A percentile compares a stretch with the other conserved stretches of the same genome.
Evolutionary conservation across 768 basidiomycete genomes (phyloP).

Genomic region (Amyloporia xantha): DNA sequence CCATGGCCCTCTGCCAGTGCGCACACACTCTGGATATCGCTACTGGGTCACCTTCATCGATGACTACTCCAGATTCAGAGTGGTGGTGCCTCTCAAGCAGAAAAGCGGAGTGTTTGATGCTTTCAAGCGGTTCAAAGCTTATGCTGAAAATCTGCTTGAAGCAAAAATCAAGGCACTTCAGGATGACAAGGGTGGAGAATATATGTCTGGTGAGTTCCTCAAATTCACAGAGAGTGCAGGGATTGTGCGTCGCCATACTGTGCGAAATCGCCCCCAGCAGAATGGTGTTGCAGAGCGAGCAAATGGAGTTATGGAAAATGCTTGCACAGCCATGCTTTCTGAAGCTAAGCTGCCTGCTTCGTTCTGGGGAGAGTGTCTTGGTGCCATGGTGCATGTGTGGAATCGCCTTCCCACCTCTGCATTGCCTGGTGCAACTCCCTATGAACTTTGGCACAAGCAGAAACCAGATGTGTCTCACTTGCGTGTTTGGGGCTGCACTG

Average conservation of each 20-base stretch:
- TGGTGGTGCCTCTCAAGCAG: slow-evolving; percentile 10
- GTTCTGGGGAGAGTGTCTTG: slow-evolving; percentile 5
- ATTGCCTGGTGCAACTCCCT: slow-evolving; percentile 16
- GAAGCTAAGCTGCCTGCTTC: slow-evolving; percentile 4
- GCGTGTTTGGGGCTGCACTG: slow-evolving; percentile 31
- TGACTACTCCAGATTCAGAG: slow-evolving; percentile 1
- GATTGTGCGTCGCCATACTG: slow-evolving; percentile 18
- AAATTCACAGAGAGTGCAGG: slow-evolving; percentile 11
- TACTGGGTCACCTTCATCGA: slow-evolving; percentile 10
- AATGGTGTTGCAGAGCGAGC: slow-evolving; percentile 37
- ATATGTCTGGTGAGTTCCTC: slow-evolving; percentile 14
- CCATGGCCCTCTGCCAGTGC: slow-evolving; percentile 9
- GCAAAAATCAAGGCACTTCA: slow-evolving; percentile 12
- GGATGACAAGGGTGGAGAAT: slow-evolving; percentile 23
- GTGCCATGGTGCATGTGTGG: slow-evolving; percentile 16
- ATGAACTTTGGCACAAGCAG: slow-evolving; percentile 16
- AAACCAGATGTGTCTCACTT: slow-evolving; percentile 28
- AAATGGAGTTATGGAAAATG: slow-evolving; percentile 31
- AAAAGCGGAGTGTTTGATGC: slow-evolving; percentile 21
- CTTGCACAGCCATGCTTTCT: slow-evolving; percentile 23
- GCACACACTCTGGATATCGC: slow-evolving; percentile 3
- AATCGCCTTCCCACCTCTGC: slow-evolving; percentile 16
- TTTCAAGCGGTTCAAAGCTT: slow-evolving; percentile 26
- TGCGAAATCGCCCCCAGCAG: slow-evolving; percentile 29
- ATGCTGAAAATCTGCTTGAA: slow-evolving; percentile 22